Conservation (phyloP, 140 eudicot species). For the Senecio squalidus region DNA sequence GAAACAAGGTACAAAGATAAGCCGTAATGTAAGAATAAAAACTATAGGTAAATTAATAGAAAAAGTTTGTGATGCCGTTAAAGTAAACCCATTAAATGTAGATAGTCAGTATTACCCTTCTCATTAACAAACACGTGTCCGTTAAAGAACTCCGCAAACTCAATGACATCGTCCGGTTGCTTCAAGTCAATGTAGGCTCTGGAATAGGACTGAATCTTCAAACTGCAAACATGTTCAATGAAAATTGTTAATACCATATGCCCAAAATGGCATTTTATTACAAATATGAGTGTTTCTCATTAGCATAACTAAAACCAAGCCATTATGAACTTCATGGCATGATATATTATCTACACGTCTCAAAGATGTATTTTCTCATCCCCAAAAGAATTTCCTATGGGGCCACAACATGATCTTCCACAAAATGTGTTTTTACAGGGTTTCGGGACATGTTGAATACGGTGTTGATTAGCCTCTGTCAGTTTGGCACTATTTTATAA, state of each 20-base stretch:
- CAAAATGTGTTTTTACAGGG: too few relatives aligned
- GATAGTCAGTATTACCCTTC: constrained; percentile 54
- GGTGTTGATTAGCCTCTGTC: too few relatives aligned
- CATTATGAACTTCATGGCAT: too few relatives aligned
- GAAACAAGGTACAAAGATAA: constrained; percentile 5
- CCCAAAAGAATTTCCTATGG: too few relatives aligned
- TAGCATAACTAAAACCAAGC: background rate
- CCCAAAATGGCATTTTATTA: background rate
- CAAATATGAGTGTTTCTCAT: background rate
- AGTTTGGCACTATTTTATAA: too few relatives aligned
- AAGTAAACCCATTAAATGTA: constrained; percentile 2
- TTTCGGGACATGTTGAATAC: too few relatives aligned
- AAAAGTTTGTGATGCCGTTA: background rate
- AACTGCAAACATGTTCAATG: constrained; percentile 44
- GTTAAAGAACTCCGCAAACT: constrained; percentile 88
- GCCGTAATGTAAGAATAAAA: background rate
- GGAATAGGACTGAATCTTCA: constrained; percentile 49
- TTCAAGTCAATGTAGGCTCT: constrained; percentile 81
- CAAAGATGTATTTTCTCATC: too few relatives aligned
- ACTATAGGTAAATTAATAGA: background rate
- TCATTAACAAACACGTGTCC: constrained; percentile 96
- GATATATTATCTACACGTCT: too few relatives aligned
- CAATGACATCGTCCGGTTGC: constrained; percentile 79
- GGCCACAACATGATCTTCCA: too few relatives aligned
- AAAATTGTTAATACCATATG: constrained; percentile 13